Base-by-base conservation (phyloP, 2,329 filamentous ascomycete genomes). In the Capronia coronata region DNA sequence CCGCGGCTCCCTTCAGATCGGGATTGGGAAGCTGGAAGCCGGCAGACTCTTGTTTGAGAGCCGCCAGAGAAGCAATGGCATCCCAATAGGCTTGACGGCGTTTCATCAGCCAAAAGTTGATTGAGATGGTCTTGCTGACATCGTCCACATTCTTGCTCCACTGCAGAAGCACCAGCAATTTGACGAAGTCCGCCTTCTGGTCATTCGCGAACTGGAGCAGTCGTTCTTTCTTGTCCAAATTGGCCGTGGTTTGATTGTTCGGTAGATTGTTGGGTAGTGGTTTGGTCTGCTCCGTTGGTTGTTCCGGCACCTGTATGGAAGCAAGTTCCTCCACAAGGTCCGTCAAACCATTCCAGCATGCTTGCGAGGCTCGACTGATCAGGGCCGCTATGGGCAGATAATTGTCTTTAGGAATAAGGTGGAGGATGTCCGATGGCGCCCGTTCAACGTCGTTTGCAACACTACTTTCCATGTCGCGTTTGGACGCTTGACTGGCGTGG, bases 131-230 rank as follows among this genome's bases (percentile, higher is more conserved):
- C 67, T 85, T 88, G 70, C 84, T 86, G 59, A 97, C 86, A 59
- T 86, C 81, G 32, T 81, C 76, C 27, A 84, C 82, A 65, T 86
- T 84, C 62, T 86, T 79, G 64, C 86, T 87, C 93, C 93, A 98
- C 68, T 93, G 85, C 1, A 86, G 82, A 40, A 98, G 83, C 18
- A 98, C 88, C 16, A 96, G 75, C 6, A 90, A 79, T 70, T 98
- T 97, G 65, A 94, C 87, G 75, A 94, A 97, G 70, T 87, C 88
- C 23, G 84, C 82, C 63, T 95, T 84, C 62, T 85, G 80, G 18
- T 82, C 78, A 64, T 91, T 84, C 7, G 86, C 82, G 69, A 93
- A 94, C 37, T 86, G 80, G 51, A 95, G 68, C 46, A 96, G 67
- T 29, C 75, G 69, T 22, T 79, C 70, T 68, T 95, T 96, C 70